A percentile compares a stretch with the other conserved stretches of the same genome.
phyloP scores from a whole-genome alignment of 768 basidiomycete species.

The Filobasidium floriforme region DNA sequence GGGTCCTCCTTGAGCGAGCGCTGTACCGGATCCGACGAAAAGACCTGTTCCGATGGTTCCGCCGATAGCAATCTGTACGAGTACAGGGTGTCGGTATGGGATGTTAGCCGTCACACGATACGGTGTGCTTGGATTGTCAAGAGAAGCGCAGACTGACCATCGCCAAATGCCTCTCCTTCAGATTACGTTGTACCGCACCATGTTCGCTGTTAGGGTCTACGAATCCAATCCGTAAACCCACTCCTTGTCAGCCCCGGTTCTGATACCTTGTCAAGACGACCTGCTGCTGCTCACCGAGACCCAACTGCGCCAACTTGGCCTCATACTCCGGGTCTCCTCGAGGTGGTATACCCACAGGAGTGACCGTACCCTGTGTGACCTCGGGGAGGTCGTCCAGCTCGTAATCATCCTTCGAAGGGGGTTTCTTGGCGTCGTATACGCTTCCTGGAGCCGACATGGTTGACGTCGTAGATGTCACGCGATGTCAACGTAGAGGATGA shows the following conservation, averaged over 20 bases:
- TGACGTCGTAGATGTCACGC: background rate
- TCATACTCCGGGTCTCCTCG: background rate
- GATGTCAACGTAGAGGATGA: background rate
- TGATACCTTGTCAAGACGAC: background rate
- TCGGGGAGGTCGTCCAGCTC: background rate
- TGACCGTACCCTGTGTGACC: background rate
- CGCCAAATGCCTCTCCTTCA: conserved; percentile 43
- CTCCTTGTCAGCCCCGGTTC: background rate
- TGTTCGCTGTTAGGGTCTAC: conserved; percentile 18
- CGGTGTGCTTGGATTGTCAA: no score
- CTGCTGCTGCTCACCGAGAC: background rate
- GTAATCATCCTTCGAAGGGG: background rate
- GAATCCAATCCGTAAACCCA: background rate
- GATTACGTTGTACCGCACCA: conserved; percentile 36
- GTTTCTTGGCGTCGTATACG: background rate
- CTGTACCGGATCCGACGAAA: conserved; percentile 39
- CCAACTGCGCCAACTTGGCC: conserved; percentile 1
- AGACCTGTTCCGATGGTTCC: conserved; percentile 45
- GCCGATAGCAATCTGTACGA: conserved; percentile 43
- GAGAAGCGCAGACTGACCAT: conserved; percentile 28
- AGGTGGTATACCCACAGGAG: background rate
- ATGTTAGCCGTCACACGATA: background rate
- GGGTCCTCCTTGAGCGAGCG: conserved; percentile 36
- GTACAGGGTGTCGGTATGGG: background rate
- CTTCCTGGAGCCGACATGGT: background rate